Base-by-base conservation (phyloP, 495 filamentous ascomycete genomes). In the Penicillium cosmopolitanum region DNA sequence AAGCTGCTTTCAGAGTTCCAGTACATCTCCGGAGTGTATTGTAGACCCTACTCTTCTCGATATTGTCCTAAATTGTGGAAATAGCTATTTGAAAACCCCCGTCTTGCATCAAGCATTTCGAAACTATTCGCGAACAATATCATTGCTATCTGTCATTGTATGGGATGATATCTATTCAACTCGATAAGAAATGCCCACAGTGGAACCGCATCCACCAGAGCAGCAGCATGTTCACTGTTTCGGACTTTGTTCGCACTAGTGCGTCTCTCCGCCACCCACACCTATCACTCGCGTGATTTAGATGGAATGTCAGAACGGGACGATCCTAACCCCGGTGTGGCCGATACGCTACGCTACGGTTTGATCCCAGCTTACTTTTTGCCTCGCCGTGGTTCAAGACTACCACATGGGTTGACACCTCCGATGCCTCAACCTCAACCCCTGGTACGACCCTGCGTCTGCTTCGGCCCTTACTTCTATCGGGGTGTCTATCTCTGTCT, bases 221-320 rank as follows among this genome's bases (percentile, higher is more conserved):
- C 42, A 44, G 8, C 28, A 44, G 42, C 42, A 44, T 6, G 42
- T 44, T 44, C 42, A 44, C 42, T 44, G 42, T 44, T 44, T 44
- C 42, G 46, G 46, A 48, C 21, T 48, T 48, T 23, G 46, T 48
- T 48, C 21, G 16, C 23, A 6, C 35, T 51, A 44, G 50, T 56
- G 58, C 11, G 19, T 11, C 19, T 13, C 40, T n/a, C 40, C 55
- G 55, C 55, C 60, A 62, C 55, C 46, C 53, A 62, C 36, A 13
- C 36, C 12, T 38, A 38, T 61, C 62, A 56, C 58, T 60, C 58
- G 58, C 56, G 56, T 54, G 63, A 66, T 62, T 59, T 51, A 58
- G 58, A 23, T 23, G 23, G 23, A 23, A 58, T 61, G 61, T 59
- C 65, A 64, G 6, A 56, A 56, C 51, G 60, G 63, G 58, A 65